Base-by-base conservation (phyloP, 495 filamentous ascomycete genomes). In the Corynascus novoguineensis region DNA sequence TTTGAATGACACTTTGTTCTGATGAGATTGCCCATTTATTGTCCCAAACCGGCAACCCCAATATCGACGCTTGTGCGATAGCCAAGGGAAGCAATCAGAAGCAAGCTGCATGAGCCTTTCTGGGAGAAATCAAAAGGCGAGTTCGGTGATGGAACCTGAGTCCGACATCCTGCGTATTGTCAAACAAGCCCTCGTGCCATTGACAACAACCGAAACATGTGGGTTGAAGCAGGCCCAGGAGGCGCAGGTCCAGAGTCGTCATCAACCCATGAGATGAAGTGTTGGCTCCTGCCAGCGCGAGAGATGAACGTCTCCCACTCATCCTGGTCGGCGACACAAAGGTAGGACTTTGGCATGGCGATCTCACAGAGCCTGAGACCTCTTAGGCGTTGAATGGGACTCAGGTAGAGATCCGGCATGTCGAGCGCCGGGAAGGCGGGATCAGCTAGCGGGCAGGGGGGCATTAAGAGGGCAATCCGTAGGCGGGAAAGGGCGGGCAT, bases 401-500 rank as follows among this genome's bases (percentile, higher is more conserved):
- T 47, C 11, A 60, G 40, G 24, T 60, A 60, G 3, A 51, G n/a
- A 3, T 54, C 45, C n/a, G 38, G 51, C 14, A 60, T 19, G 10
- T 38, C 58, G 0, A 29, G 4, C 9, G 51, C 11, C 9, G 37
- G 49, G 0, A 38, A 4, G 27, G 12, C 12, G 11, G 3, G 14
- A 38, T 40, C 40, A 4, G 19, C 1, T 10, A n/a, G 40, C 1
- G 29, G 29, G 10, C 32, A 50, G 10, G 31, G 24, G 2, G 47
- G 58, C 8, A 53, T 44, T 24, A 60, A 24, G 29, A 57, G 53
- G 38, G 52, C 53, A 15, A 60, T 57, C 0, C 53, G 45, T 3
- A 60, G 46, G 12, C 27, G 40, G 34, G 48, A 19, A 9, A 60
- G 58, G 5, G 38, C 34, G 4, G 58, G 58, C 53, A 57, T 57